Evolutionary conservation across 2,329 filamentous ascomycete genomes (phyloP).

Genomic region (Endothia cerciana): DNA sequence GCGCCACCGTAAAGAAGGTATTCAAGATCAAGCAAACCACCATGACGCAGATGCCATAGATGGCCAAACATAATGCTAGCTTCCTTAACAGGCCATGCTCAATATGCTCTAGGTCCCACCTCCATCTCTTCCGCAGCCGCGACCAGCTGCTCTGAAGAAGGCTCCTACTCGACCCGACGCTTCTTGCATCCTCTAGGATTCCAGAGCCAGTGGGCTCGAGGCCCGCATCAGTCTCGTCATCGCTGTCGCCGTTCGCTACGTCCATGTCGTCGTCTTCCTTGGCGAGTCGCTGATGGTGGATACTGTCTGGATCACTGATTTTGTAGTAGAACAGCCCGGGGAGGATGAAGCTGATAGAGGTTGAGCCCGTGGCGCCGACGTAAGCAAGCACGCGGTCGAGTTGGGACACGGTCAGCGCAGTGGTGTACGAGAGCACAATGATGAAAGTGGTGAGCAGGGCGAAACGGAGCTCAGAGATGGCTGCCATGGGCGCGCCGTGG

Average conservation of each 20-base stretch:
- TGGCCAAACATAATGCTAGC: constrained; percentile 72
- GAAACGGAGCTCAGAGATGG: constrained; percentile 87
- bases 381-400: constrained; percentile 92
- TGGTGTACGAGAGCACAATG: constrained; percentile 81
- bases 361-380: constrained; percentile 91
- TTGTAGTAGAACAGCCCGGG: constrained; percentile 98
- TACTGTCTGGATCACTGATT: constrained; percentile 87
- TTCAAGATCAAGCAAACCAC: constrained; percentile 84
- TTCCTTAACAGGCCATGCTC: constrained; percentile 69
- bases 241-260: constrained; percentile 55
- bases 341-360: constrained; percentile 94
- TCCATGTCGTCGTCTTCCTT: constrained; percentile 91
- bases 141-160: constrained; percentile 42
- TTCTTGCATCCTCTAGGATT: constrained; percentile 50
- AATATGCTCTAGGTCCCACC: constrained; percentile 66
- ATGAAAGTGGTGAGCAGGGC: constrained; percentile 86
- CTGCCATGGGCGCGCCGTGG: constrained; percentile 57
- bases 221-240: constrained; percentile 55
- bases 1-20: constrained; percentile 72
- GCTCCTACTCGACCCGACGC: constrained; percentile 48
- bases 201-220: constrained; percentile 39
- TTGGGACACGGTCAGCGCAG: constrained; percentile 87
- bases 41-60: constrained; percentile 91
- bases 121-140: constrained; percentile 61
- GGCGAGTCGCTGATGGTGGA: constrained; percentile 80